A percentile compares a stretch with the other conserved stretches of the same genome.
Conservation (phyloP, 257 asterid genomes). For the Echites panduratus region DNA sequence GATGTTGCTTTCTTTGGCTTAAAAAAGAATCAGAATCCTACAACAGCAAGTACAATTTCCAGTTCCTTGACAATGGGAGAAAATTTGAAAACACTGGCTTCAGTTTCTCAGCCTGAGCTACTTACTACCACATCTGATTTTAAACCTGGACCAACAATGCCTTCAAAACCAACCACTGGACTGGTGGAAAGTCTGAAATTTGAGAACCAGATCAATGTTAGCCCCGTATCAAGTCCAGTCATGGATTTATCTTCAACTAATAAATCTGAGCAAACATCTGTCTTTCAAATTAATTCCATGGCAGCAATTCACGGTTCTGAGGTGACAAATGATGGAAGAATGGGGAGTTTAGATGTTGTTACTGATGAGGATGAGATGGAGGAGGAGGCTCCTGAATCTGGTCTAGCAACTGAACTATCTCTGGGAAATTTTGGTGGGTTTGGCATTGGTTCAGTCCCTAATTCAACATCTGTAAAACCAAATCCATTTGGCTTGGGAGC, state of each 20-base stretch:
- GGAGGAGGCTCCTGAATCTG: slow-evolving; percentile 86
- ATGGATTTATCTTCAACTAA: slow-evolving; percentile 26
- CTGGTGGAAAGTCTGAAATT: slow-evolving; percentile 25
- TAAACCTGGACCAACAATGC: slow-evolving; percentile 25
- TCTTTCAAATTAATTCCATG: slow-evolving; percentile 26
- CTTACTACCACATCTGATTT: slow-evolving; percentile 24
- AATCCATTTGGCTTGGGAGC: slow-evolving; percentile 64
- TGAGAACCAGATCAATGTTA: slow-evolving; percentile 31
- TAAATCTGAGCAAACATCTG: slow-evolving; percentile 26
- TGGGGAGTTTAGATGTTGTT: slow-evolving; percentile 29
- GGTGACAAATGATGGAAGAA: slow-evolving; percentile 29
- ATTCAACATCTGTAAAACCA: slow-evolving; percentile 35
- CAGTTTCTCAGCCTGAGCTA: slow-evolving; percentile 34
- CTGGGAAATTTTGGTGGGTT: slow-evolving; percentile 63
- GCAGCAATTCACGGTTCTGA: slow-evolving; percentile 32
- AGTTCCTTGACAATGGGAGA: slow-evolving; percentile 29
- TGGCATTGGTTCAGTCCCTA: slow-evolving; percentile 56
- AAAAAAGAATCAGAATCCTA: slow-evolving; percentile 25
- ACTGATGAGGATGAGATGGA: slow-evolving; percentile 94
- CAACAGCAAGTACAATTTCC: slow-evolving; percentile 11
- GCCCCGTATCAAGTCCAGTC: slow-evolving; percentile 25
- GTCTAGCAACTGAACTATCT: slow-evolving; percentile 39
- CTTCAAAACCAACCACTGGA: slow-evolving; percentile 26
- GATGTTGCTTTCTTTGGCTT: slow-evolving; percentile 21
- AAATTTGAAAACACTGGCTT: slow-evolving; percentile 21